Evolutionary conservation across 106 monocot genomes (phyloP).

Genomic region (Dioscorea alata): DNA sequence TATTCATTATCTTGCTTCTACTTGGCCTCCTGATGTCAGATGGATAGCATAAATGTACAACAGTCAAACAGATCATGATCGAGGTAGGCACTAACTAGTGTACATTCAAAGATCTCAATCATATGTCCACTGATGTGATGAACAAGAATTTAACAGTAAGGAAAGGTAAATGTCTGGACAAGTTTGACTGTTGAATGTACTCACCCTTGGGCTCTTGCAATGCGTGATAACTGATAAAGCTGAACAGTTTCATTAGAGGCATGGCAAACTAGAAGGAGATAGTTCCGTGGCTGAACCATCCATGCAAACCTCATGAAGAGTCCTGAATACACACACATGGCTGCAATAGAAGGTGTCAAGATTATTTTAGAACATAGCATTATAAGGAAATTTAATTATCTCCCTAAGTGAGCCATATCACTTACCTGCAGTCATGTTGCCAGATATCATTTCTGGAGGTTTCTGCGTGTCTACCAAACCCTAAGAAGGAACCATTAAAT

Average conservation of each 20-base stretch:
- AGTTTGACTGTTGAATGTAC: not conserved
- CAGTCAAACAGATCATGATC: not conserved
- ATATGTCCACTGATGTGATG: too few species aligned
- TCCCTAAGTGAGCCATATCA: not conserved
- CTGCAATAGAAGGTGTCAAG: constrained; percentile 31
- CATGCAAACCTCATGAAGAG: constrained; percentile 99
- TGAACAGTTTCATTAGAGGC: constrained; percentile 95
- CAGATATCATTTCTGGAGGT: constrained; percentile 95
- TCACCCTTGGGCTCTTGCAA: constrained; percentile 78
- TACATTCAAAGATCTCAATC: too few species aligned
- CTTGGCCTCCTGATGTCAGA: not conserved
- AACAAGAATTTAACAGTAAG: too few species aligned
- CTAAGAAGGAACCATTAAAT: constrained; percentile 30
- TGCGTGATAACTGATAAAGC: constrained; percentile 86
- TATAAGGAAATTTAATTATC: too few species aligned
- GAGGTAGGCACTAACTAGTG: not conserved
- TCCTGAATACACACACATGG: constrained; percentile 88
- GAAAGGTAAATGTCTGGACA: too few species aligned
- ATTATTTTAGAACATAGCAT: not conserved
- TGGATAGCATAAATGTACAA: not conserved
- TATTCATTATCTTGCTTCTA: not conserved
- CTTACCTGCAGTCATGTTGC: constrained; percentile 95
- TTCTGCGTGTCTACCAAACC: constrained; percentile 87
- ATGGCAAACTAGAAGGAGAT: constrained; percentile 93
- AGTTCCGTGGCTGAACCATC: constrained; percentile 98